Evolutionary conservation across 805 yeast genomes (phyloP).

Genomic region (Jamesozyma piceae): DNA sequence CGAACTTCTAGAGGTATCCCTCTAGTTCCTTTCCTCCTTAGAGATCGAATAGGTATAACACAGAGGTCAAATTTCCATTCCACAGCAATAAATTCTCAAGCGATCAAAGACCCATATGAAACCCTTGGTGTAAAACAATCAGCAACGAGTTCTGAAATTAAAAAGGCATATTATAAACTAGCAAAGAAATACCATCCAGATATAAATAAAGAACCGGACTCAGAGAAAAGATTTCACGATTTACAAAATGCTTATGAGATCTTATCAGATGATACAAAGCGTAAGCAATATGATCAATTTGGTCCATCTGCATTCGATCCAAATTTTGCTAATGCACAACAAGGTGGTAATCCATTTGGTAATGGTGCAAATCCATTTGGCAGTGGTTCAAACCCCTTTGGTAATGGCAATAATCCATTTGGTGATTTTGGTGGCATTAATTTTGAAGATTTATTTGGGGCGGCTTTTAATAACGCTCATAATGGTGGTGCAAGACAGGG

Average conservation of each 20-base stretch:
- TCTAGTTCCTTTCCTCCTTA: neutral
- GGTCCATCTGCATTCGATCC: slow-evolving; percentile 80
- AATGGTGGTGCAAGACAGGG: slow-evolving; percentile 23
- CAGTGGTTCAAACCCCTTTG: slow-evolving; percentile 24
- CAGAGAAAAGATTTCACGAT: slow-evolving; percentile 84
- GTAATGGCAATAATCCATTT: slow-evolving; percentile 26
- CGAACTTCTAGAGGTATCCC: neutral
- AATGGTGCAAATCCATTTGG: slow-evolving; percentile 34
- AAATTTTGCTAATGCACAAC: slow-evolving; percentile 32
- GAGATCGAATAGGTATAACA: neutral
- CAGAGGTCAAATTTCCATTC: slow-evolving; percentile 8
- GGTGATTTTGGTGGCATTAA: slow-evolving; percentile 39
- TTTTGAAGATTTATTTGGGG: slow-evolving; percentile 58
- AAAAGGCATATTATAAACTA: slow-evolving; percentile 85
- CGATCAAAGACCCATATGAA: slow-evolving; percentile 66
- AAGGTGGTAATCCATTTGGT: slow-evolving; percentile 21
- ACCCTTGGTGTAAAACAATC: slow-evolving; percentile 64
- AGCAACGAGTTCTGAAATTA: slow-evolving; percentile 78
- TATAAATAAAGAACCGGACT: slow-evolving; percentile 81
- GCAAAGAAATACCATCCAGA: slow-evolving; percentile 97
- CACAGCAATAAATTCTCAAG: slow-evolving; percentile 6
- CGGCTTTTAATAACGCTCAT: slow-evolving; percentile 37
- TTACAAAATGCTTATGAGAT: slow-evolving; percentile 93
- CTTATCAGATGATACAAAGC: slow-evolving; percentile 72
- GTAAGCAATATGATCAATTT: slow-evolving; percentile 82